Base-by-base conservation (phyloP, 768 basidiomycete genomes). In the Termitomyces sp. region DNA sequence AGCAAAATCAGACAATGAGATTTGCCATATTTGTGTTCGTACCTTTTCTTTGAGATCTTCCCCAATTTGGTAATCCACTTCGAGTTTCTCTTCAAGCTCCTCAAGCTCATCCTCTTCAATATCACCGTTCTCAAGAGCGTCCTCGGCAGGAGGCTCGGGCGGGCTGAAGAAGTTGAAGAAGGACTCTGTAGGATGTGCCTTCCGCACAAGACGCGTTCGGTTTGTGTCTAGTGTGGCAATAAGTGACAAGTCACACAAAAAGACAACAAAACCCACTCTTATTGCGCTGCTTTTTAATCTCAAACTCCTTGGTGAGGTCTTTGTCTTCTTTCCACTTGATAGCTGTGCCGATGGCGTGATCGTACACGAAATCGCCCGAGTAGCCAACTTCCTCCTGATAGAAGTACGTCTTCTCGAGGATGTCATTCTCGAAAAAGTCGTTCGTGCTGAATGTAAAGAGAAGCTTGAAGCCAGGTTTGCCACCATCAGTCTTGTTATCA, bases 141-240 rank as follows among this genome's bases (percentile, higher is more conserved):
- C 85, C 11, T 88, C 84, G 6, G 80, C 69, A 3, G 91, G 90
- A 2, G 88, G 84, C 23, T 76, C 70, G 16, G 92, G 93, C 10
- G 94, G 92, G 52, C 76, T 75, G 83, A 99, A 99, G 77, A 98
- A 99, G 81, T 94, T 93, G 88, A 99, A 99, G 82, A 99, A 98
- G 14, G 96, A 98, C 34, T 95, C 91, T 6, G 90, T 86, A 9
- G 93, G 91, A 63, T 83, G 86, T 6, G 90, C 88, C 77, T 98
- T 98, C 73, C 86, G 82, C 41, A 89, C 84, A 35, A 91, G 75
- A 59, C 89, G 88, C 1, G 87, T 92, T 60, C 89, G 85, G 70
- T 92, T 91, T 27, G 90, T 92, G 68, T 88, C 90, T 91, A 63
- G 46, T 30, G 12, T 55, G 45, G 10, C 11, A 48, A 51, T 57